Conservation (phyloP, 73 alveolate genomes). For the Tetrahymena thermophila region DNA sequence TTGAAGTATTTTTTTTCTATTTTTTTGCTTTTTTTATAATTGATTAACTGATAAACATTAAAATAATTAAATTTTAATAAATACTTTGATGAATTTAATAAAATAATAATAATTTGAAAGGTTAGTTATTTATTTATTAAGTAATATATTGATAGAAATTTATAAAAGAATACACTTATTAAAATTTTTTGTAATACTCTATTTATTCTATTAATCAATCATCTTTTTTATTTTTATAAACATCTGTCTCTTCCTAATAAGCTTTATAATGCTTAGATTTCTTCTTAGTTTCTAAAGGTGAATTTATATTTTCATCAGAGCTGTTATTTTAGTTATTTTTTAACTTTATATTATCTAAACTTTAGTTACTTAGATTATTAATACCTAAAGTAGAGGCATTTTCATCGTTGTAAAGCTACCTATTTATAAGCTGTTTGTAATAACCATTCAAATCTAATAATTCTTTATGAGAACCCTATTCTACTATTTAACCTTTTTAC, state of each 20-base stretch:
- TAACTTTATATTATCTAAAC: not conserved
- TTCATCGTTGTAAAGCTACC: slow-evolving; percentile 7
- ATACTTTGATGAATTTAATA: too few relatives aligned
- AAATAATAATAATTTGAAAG: too few relatives aligned
- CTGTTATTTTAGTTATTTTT: not conserved
- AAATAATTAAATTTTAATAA: too few relatives aligned
- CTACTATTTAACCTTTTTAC: slow-evolving; percentile 46
- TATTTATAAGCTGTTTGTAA: slow-evolving; percentile 31
- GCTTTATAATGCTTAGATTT: not conserved
- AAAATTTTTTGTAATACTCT: too few relatives aligned
- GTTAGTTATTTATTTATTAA: too few relatives aligned
- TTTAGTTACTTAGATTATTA: not conserved
- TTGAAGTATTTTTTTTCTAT: too few relatives aligned
- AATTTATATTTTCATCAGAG: not conserved
- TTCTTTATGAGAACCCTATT: slow-evolving; percentile 55
- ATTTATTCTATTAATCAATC: not conserved
- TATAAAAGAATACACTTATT: too few relatives aligned
- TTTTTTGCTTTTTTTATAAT: too few relatives aligned
- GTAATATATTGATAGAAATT: too few relatives aligned
- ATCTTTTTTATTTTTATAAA: too few relatives aligned
- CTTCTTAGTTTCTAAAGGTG: not conserved
- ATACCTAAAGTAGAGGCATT: not conserved
- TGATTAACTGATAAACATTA: too few relatives aligned
- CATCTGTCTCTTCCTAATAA: not conserved
- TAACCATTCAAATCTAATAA: slow-evolving; percentile 34